phyloP scores from a whole-genome alignment of 2,329 filamentous ascomycete species.

The Dendryphion nanum region DNA sequence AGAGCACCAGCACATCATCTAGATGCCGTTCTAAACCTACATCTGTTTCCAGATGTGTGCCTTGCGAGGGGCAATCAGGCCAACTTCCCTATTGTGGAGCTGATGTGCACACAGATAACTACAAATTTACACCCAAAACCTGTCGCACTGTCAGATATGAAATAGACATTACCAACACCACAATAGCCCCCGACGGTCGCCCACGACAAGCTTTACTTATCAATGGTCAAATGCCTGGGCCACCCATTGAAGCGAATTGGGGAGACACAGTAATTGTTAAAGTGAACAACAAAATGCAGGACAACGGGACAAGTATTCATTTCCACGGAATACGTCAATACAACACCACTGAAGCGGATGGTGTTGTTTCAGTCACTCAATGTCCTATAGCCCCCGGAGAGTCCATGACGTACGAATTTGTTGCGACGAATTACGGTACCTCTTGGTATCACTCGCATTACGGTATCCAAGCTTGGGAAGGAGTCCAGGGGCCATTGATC shows the following conservation, averaged over 20 bases:
- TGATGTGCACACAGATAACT: conserved; percentile 36
- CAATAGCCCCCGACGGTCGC: conserved; percentile 11
- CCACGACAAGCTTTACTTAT: conserved; percentile 42
- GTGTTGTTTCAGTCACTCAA: conserved; percentile 64
- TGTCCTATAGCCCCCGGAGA: conserved; percentile 57
- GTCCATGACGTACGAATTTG: conserved; percentile 67
- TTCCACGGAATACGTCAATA: conserved; percentile 12
- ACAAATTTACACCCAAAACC: conserved; percentile 38
- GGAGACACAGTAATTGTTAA: conserved; percentile 52
- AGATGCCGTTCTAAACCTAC: too few species aligned
- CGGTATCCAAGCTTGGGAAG: conserved; percentile 41
- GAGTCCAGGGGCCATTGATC: conserved; percentile 32
- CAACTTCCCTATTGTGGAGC: conserved; percentile 31
- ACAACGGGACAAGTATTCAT: conserved; percentile 12
- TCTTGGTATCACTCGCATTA: conserved; percentile 68
- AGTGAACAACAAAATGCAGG: conserved; percentile 58
- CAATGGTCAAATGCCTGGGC: conserved; percentile 74
- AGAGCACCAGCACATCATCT: too few species aligned
- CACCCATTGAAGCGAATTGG: conserved; percentile 60
- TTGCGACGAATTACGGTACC: conserved; percentile 50
- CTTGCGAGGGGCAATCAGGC: conserved; percentile 33
- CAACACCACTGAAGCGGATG: conserved; percentile 68
- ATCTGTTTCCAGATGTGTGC: conserved; percentile 19
- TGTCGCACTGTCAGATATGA: conserved; percentile 41
- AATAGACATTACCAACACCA: conserved; percentile 39